These are phyloP conservation scores for Oryza coarctata DNA, from an alignment of 176 grass and related monocot genomes.

Conservation along the genomic window DNA sequence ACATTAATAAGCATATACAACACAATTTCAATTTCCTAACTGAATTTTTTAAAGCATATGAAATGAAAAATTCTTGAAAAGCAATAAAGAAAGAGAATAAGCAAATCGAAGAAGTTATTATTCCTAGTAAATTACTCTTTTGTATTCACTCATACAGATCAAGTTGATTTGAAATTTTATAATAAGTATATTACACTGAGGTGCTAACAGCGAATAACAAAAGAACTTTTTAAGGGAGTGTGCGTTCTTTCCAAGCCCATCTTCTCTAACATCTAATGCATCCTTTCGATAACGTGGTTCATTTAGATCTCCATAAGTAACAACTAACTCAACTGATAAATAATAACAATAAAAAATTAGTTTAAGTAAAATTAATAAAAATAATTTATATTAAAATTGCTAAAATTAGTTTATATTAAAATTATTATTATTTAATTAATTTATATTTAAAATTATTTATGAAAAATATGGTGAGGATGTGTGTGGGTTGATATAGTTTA, in stretches of 20 bases:
- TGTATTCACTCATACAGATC: neutral
- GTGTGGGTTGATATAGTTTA: too few relatives aligned
- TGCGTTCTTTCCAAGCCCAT: constrained; percentile 61
- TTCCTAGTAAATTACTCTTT: neutral
- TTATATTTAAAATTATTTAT: too few relatives aligned
- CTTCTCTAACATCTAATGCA: constrained; percentile 70
- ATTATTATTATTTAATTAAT: too few relatives aligned
- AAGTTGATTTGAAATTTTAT: neutral
- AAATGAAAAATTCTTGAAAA: neutral
- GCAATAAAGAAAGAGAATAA: neutral
- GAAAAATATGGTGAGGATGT: too few relatives aligned
- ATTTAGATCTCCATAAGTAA: too few relatives aligned
- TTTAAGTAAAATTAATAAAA: too few relatives aligned
- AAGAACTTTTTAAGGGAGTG: constrained; percentile 58
- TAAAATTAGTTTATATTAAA: too few relatives aligned
- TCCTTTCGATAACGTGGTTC: constrained; percentile 58
- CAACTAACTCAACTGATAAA: constrained; percentile 48
- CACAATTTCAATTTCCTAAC: neutral
- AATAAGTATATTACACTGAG: neutral
- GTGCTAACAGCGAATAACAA: neutral
- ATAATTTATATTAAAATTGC: too few relatives aligned
- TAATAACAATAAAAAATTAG: too few relatives aligned
- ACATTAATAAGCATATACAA: neutral
- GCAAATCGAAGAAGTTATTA: neutral
- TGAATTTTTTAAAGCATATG: too few relatives aligned